Evolutionary conservation across 1,284 basidiomycete species (phyloP), one percentile per base, ranked within the genome.

Genomic region (Apiotrichum mycotoxinovorans): DNA sequence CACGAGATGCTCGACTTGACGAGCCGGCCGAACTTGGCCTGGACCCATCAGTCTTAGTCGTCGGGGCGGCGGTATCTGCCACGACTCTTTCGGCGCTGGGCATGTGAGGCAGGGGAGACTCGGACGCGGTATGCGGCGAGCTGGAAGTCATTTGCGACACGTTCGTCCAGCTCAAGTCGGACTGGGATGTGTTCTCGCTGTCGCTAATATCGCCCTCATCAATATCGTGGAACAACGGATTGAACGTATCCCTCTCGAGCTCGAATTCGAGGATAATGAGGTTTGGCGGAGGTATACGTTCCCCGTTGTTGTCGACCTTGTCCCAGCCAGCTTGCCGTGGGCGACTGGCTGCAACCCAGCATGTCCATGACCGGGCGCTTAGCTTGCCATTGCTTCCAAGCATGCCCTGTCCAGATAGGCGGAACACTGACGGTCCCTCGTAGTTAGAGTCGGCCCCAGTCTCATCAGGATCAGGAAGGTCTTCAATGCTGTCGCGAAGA

Each of bases 271-370:
- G 81, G 34, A 90, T 81, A 64, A 90, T 83, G 51, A 83, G 69
- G 53, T 74, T 66, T 0, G 74, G 71, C 1, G 62, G 63, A 3
- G 63, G 60, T 4, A 72, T 35, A 0, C 61, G 49, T 4, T 62
- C 33, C 4, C 70, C 73, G 2, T 64, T 25, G 3, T 56, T 60
- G 47, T 74, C 61, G 56, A 67, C 51, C 58, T 69, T 57, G 42
- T 71, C 40, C 67, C 65, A 61, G 25, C 58, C 23, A 3, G 48
- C 66, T 43, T 64, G 68, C 18, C 70, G 67, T 0, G 84, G 84
- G 12, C 86, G 80, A 73, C 92, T 89, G 0, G 87, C 83, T 0
- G 88, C 89, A 64, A 88, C 90, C 88, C 89, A 92, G 64, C 87
- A 89, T 0, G 84, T 85, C 90, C 90, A 93, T n/a, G 79, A 76